Conservation (phyloP, 331 rosid genomes). For the Cydonia oblonga region DNA sequence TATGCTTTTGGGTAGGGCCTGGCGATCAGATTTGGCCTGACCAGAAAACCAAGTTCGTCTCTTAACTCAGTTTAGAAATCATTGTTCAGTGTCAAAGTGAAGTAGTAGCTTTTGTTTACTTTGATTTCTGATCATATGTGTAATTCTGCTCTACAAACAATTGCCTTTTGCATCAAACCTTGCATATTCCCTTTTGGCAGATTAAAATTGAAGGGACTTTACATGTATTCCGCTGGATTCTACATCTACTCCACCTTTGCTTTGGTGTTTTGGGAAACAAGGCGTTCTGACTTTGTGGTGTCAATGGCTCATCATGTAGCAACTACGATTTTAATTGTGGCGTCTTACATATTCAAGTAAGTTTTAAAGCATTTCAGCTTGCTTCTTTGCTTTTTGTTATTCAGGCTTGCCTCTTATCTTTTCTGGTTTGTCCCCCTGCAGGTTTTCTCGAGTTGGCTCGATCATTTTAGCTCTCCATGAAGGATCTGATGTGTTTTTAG, state of each 20-base stretch:
- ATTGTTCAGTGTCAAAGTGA: too few species aligned
- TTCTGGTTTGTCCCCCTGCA: constrained; percentile 16
- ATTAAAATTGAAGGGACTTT: constrained; percentile 71
- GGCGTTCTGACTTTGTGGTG: constrained; percentile 84
- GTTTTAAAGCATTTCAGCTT: constrained; percentile 1
- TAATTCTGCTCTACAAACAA: neutral
- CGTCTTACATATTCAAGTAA: constrained; percentile 64
- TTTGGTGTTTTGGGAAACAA: constrained; percentile 88
- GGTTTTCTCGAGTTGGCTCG: constrained; percentile 90
- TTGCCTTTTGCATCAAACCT: neutral
- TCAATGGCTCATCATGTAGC: constrained; percentile 89
- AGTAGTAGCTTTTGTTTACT: neutral
- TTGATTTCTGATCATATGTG: neutral
- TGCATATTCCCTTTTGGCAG: constrained; percentile 32
- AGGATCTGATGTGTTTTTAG: constrained; percentile 77
- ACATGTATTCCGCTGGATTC: constrained; percentile 88
- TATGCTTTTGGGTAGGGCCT: constrained; percentile 76
- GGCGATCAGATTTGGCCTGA: constrained; percentile 93
- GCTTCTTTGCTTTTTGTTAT: neutral
- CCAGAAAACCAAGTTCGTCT: constrained; percentile 62
- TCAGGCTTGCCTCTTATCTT: constrained; percentile 5
- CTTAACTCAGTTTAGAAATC: constrained; percentile 3
- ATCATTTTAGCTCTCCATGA: constrained; percentile 86
- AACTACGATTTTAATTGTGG: constrained; percentile 48
- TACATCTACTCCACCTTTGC: constrained; percentile 86